Conservation (phyloP, 164 flowering plant species). For the Vitis cinerea region DNA sequence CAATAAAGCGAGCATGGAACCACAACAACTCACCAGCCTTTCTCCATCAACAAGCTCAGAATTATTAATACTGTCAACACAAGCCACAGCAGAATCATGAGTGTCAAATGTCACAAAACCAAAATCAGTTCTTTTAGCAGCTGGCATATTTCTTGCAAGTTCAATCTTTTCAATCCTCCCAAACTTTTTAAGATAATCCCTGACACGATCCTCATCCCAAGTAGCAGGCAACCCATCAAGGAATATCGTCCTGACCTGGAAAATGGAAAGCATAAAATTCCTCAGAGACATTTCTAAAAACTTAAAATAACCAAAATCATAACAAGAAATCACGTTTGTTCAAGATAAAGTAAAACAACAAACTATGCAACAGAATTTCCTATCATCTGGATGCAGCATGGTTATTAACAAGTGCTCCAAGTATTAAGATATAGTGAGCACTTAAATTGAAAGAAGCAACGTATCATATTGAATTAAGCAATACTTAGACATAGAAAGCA, state of each 20-base stretch:
- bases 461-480: too few species aligned
- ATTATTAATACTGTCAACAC: constrained; percentile 27
- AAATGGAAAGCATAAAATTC: not conserved
- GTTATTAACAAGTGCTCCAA: not conserved
- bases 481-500: too few species aligned
- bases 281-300: not conserved
- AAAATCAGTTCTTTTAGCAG: constrained; percentile 38
- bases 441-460: too few species aligned
- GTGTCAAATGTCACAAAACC: constrained; percentile 33
- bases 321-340: not conserved
- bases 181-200: constrained; percentile 21
- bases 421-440: too few species aligned
- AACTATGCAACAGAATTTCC: not conserved
- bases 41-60: constrained; percentile 27
- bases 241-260: constrained; percentile 32
- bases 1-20: not conserved
- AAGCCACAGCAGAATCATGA: constrained; percentile 33
- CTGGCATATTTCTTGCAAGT: constrained; percentile 37
- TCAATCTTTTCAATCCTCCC: constrained; percentile 33
- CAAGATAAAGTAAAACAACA: not conserved
- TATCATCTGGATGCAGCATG: constrained; percentile 1
- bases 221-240: constrained; percentile 28
- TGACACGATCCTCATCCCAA: constrained; percentile 38
- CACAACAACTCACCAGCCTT: constrained; percentile 15
- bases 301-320: not conserved